Conservation (phyloP, 345 rosid genomes). For the Pistacia integerrima region DNA sequence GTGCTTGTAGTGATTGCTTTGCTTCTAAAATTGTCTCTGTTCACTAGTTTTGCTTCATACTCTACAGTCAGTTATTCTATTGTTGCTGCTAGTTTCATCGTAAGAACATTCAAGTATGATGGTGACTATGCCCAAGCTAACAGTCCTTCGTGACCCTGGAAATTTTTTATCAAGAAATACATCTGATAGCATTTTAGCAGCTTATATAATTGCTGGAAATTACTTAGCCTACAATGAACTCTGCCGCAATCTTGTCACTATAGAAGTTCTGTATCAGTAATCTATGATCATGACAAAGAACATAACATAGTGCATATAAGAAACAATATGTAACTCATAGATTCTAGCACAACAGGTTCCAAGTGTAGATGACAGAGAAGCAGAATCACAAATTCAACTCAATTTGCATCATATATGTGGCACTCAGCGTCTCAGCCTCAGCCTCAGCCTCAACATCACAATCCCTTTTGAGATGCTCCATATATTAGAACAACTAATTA, state of each 20-base stretch:
- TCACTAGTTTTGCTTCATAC: conserved; percentile 4
- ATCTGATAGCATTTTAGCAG: not conserved
- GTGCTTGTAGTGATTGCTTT: not conserved
- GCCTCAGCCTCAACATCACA: not conserved
- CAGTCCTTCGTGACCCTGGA: not conserved
- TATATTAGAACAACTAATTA: not conserved
- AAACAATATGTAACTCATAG: not conserved
- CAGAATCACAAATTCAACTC: not conserved
- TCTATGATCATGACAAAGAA: not conserved
- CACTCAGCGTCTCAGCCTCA: not conserved
- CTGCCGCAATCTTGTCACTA: not conserved
- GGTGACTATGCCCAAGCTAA: conserved; percentile 2
- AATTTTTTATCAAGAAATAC: not conserved
- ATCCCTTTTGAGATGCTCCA: not conserved
- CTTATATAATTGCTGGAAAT: not conserved
- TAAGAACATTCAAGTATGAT: not conserved
- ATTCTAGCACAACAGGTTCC: conserved; percentile 6
- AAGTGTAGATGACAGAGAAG: not conserved
- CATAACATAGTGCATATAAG: not conserved
- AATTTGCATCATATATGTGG: not conserved
- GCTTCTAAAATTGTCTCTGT: not conserved
- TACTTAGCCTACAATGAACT: not conserved
- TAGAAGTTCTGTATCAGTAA: not conserved
- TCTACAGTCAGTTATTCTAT: not conserved
- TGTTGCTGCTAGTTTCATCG: not conserved